Base-by-base conservation (phyloP, 306 rosid species). In the Glycine soja region DNA sequence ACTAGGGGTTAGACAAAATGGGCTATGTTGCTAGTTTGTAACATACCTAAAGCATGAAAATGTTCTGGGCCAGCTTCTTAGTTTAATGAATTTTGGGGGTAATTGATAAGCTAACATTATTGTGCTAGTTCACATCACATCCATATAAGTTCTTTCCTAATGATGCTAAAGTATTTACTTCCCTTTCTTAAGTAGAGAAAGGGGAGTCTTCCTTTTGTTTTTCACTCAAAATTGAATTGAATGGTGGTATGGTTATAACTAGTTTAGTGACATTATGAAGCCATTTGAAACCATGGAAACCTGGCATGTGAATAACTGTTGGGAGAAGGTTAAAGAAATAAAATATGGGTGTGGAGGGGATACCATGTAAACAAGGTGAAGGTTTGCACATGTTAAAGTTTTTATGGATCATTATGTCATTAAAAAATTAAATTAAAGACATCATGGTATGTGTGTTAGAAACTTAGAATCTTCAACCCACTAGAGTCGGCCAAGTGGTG, bases 11-110 rank as follows among this genome's bases (percentile, higher is more conserved):
- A 4, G 18, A 34, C 19, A 59, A 69, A 78, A 71, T 56, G 62
- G 36, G 62, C 50, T 8, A 2, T 11, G 12, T 70, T 57, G 63
- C 51, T 46, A 70, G 53, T 58, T 70, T 70, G 52, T 59, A 58
- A 61, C 16, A 34, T 46, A 79, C 58, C 62, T 30, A 15, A 10
- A 70, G 42, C 71, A 24, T 45, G 51, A 57, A 47, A 70, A 69
- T 0, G 15, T 56, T 78, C 4, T 12, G 32, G 50, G 70, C 5
- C 12, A 46, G 8, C 38, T 56, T 56, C 47, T 54, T 70, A 45
- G 70, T 32, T 77, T 18, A 65, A 30, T 34, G 52, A 77, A 10
- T 66, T 66, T 67, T 12, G 42, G 81, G 43, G 74, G 30, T 64
- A 64, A 69, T 19, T 7, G 15, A 9, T 77, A 48, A 19, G 12